Base-by-base conservation (phyloP, 129 eudicot species). In the Artemisia tridentata region DNA sequence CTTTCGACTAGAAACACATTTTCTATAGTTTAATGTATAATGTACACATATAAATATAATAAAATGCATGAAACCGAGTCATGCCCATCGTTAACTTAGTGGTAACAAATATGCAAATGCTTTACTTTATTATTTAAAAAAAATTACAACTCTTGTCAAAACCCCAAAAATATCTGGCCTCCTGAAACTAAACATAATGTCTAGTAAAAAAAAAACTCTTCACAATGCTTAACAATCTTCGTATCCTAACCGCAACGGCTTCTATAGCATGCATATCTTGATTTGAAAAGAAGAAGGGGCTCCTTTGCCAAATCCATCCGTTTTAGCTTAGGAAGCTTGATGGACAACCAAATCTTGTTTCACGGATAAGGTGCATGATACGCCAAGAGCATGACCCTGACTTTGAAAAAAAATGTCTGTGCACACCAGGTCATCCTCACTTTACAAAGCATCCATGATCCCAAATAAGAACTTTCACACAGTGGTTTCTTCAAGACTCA, bases 311-410 rank as follows among this genome's bases (percentile, higher is more conserved):
- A 10, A 57, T 55, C 48, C 50, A 45, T 38, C 3, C 43, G 64
- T 53, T 54, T 34, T 45, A 66, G 72, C 55, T 65, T 15, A n/a
- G 27, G 7, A 20, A 29, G 10, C 77, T 49, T n/a, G 69, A 50
- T 27, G 53, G 41, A 20, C 66, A 65, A 7, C 57, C 72, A 65
- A 38, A 56, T 4, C 63, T 16, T 21, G 2, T 17, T 68, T 11
- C 17, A 53, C 1, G 8, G 2, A 17, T 5, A 17, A 13, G 52
- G 47, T 15, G 43, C 72, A 38, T 16, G 73, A 27, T 65, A n/a
- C 31, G n/a, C 78, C 46, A 34, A 34, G 41, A 51, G 34, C 71
- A 47, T 16, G 20, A 65, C 38, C 72, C 11, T 43, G 29, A 34
- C 34, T 65, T 53, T 65, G 65, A 7, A 6, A 20, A 64, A 15